Conservation (phyloP, 2,329 filamentous ascomycete species). For the Fusarium sacchari region DNA sequence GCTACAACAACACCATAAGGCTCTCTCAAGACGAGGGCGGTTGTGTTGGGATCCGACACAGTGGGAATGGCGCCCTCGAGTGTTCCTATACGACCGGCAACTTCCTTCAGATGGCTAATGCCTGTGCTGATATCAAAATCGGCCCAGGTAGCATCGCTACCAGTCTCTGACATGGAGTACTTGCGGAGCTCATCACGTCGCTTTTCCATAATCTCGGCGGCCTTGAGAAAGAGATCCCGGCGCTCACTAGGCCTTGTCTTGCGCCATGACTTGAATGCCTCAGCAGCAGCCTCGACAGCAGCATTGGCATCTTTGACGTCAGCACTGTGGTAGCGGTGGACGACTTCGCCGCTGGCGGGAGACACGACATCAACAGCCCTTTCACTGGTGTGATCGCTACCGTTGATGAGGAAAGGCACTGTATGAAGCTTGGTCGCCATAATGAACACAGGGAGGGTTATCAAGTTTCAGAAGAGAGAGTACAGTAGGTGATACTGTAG, state of each 20-base stretch:
- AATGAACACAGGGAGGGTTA: conserved; percentile 1
- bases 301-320: conserved; percentile 64
- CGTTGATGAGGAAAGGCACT: conserved; percentile 57
- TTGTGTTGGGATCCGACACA: conserved; percentile 45
- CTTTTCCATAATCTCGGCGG: conserved; percentile 70
- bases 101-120: conserved; percentile 54
- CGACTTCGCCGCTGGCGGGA: conserved; percentile 62
- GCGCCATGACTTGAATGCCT: conserved; percentile 76
- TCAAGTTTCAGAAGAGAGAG: neutral
- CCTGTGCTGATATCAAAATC: conserved; percentile 53
- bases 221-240: conserved; percentile 75
- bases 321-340: conserved; percentile 67
- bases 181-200: conserved; percentile 68
- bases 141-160: conserved; percentile 51
- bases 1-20: conserved; percentile 82
- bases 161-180: conserved; percentile 67
- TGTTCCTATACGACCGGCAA: conserved; percentile 55
- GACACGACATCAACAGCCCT: conserved; percentile 66
- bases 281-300: conserved; percentile 65
- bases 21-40: conserved; percentile 75
- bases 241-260: conserved; percentile 68
- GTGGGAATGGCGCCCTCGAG: conserved; percentile 52
- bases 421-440: conserved; percentile 36
- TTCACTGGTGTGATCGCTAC: conserved; percentile 55
- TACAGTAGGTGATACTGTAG: neutral